These are phyloP conservation scores for Diaporthe caulivora DNA, from an alignment of 2,329 filamentous ascomycete species.

Conservation along the genomic window DNA sequence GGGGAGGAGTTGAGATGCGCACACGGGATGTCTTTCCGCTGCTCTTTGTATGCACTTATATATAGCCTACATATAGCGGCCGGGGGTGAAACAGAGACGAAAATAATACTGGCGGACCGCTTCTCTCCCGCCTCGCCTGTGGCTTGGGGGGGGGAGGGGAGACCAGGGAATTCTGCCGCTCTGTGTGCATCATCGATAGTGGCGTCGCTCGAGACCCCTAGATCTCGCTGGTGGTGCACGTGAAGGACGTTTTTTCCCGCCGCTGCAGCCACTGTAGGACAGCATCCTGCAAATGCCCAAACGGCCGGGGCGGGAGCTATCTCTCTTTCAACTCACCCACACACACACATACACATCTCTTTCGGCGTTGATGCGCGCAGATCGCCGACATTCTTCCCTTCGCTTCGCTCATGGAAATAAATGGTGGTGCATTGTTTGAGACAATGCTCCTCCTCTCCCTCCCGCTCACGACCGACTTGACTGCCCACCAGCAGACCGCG, in stretches of 20 bases:
- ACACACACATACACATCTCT: background rate
- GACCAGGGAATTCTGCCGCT: background rate
- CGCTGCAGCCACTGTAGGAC: conserved; percentile 14
- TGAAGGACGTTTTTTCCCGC: conserved; percentile 8
- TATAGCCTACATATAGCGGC: background rate
- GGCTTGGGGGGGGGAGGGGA: background rate
- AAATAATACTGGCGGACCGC: background rate
- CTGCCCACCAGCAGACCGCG: conserved; percentile 4
- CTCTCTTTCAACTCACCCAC: background rate
- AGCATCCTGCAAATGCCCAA: conserved; percentile 25
- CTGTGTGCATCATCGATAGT: conserved; percentile 12
- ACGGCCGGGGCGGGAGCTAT: background rate
- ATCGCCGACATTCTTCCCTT: conserved; percentile 25
- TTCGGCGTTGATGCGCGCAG: background rate
- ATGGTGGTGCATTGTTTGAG: conserved; percentile 15
- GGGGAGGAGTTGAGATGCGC: background rate
- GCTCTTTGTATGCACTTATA: background rate
- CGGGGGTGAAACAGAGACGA: background rate
- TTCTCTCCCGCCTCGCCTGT: background rate
- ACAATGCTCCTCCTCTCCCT: background rate
- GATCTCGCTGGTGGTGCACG: conserved; percentile 15
- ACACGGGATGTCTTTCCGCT: conserved; percentile 11
- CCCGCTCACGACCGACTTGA: background rate
- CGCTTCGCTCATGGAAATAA: background rate
- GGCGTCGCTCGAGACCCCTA: conserved; percentile 10